Conservation (phyloP, 257 asterid species). For the Solanum habrochaites region DNA sequence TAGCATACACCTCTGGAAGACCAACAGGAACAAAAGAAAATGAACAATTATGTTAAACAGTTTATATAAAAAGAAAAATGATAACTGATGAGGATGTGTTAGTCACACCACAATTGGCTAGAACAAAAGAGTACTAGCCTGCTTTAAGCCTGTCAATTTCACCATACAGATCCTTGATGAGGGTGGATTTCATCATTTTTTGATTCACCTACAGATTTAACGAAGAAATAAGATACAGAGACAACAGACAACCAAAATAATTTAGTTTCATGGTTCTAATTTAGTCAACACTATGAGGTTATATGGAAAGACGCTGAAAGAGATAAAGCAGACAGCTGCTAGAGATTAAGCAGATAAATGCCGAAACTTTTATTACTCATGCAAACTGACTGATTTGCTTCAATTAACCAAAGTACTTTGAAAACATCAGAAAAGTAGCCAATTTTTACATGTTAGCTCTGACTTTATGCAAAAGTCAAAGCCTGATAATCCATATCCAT, state of each 20-base stretch:
- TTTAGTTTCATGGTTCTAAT: background rate
- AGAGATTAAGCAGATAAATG: background rate
- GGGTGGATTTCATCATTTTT: slow-evolving; percentile 37
- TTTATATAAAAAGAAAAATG: background rate
- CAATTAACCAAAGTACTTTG: too few species aligned
- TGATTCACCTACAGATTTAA: slow-evolving; percentile 54
- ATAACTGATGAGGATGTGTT: background rate
- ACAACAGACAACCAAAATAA: background rate
- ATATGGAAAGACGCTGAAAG: background rate
- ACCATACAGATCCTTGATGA: background rate
- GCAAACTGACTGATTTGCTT: background rate
- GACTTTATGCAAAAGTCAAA: background rate
- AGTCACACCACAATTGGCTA: background rate
- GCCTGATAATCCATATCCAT: background rate
- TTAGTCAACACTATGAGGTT: background rate
- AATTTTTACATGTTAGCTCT: background rate
- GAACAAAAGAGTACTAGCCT: background rate
- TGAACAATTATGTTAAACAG: background rate
- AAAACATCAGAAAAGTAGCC: background rate
- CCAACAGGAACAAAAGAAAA: background rate
- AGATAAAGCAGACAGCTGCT: background rate
- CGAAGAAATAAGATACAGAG: background rate
- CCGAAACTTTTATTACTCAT: background rate
- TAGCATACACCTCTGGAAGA: background rate
- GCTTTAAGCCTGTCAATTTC: background rate